A percentile compares a stretch with the other conserved stretches of the same genome.
Evolutionary conservation across 306 rosid genomes (phyloP).

Genomic region (Rosa lucieae): DNA sequence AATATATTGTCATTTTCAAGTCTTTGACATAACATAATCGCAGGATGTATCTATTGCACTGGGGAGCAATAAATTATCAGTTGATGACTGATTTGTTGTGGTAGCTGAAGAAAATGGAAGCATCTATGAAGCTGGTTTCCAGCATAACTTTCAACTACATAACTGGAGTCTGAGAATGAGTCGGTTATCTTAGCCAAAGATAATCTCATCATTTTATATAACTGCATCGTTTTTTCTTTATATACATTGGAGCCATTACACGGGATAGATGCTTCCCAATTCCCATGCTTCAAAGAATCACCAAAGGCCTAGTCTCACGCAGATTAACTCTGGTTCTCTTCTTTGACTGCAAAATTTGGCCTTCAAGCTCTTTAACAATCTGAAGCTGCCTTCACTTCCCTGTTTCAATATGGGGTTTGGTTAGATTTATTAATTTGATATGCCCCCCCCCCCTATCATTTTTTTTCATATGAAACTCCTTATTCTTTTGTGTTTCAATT

Average conservation of each 20-base stretch:
- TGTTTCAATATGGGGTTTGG: not conserved
- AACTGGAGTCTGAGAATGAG: not conserved
- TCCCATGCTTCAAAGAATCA: not conserved
- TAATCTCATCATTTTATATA: not conserved
- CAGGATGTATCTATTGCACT: not conserved
- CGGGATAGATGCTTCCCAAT: not conserved
- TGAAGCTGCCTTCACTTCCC: not conserved
- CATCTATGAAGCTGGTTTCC: not conserved
- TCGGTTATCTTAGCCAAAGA: not conserved
- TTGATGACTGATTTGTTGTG: not conserved
- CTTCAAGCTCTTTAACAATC: not conserved
- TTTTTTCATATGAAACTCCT: not conserved
- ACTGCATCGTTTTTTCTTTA: not conserved
- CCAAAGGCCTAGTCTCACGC: not conserved
- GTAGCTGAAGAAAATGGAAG: not conserved
- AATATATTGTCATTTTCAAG: not conserved
- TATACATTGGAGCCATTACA: not conserved
- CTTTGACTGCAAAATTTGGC: not conserved
- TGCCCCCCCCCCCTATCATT: not conserved
- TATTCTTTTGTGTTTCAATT: not conserved
- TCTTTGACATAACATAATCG: not conserved
- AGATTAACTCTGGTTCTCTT: not conserved
- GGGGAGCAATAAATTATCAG: not conserved
- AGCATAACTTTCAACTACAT: not conserved
- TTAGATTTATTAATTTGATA: not conserved